Evolutionary conservation across 805 yeast genomes (phyloP).

Genomic region (Isabelozyma pseudorhagii): DNA sequence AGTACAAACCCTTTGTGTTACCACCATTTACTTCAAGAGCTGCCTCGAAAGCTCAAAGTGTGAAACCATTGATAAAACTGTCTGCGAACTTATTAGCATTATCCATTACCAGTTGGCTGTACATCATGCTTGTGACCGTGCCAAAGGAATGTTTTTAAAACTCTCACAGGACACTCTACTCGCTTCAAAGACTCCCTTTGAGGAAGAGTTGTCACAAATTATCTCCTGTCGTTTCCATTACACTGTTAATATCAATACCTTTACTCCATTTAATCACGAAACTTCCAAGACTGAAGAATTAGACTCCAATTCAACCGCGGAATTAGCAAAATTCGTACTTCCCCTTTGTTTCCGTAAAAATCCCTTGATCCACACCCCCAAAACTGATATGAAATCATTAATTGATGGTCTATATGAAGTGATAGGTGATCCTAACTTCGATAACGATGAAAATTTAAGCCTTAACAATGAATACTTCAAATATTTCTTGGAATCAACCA

Average conservation of each 20-base stretch:
- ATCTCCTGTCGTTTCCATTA: constrained; percentile 77
- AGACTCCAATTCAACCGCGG: constrained; percentile 25
- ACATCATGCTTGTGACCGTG: constrained; percentile 64
- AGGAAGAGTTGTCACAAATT: constrained; percentile 71
- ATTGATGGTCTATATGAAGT: constrained; percentile 71
- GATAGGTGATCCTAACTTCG: constrained; percentile 61
- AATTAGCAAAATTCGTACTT: constrained; percentile 49
- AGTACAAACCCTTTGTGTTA: constrained; percentile 32
- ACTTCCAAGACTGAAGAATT: constrained; percentile 26
- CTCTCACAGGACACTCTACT: constrained; percentile 56
- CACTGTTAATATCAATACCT: constrained; percentile 53
- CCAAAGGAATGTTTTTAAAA: constrained; percentile 59
- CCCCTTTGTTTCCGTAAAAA: constrained; percentile 55
- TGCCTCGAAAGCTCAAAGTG: constrained; percentile 11
- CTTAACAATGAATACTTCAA: constrained; percentile 46
- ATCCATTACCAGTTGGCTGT: constrained; percentile 75
- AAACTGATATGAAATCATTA: constrained; percentile 68
- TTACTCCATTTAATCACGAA: constrained; percentile 65
- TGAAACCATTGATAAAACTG: constrained; percentile 19
- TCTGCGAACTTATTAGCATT: constrained; percentile 49
- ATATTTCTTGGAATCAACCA: constrained; percentile 43
- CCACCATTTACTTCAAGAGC: constrained; percentile 35
- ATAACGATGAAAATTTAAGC: constrained; percentile 37
- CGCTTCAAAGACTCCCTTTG: constrained; percentile 42
- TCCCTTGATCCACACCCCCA: constrained; percentile 56